phyloP scores from a whole-genome alignment of 2,329 filamentous ascomycete genomes.

The Fusarium tuaranense region DNA sequence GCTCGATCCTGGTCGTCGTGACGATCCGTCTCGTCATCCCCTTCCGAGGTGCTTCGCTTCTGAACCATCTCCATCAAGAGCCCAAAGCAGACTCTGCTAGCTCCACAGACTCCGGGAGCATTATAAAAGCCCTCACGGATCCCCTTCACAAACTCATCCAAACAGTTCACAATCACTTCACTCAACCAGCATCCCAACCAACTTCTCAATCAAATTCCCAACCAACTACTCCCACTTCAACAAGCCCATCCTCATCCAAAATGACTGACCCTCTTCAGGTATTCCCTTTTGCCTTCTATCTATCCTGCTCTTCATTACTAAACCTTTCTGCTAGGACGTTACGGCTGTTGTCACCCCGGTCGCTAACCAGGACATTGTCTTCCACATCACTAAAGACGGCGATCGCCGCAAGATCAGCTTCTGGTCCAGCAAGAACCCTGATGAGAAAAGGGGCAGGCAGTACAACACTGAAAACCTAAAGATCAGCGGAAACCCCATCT shows the following conservation, averaged over 20 bases:
- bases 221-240: not conserved
- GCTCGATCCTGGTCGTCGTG: not conserved
- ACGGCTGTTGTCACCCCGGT: not conserved
- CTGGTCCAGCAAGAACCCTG: not conserved
- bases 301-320: not conserved
- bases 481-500: not conserved
- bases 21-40: not conserved
- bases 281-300: not conserved
- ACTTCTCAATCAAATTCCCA: not conserved
- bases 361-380: not conserved
- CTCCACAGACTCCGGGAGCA: not conserved
- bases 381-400: not conserved
- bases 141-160: not conserved
- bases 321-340: not conserved
- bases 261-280: not conserved
- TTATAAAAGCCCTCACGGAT: not conserved
- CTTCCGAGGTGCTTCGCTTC: not conserved
- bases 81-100: not conserved
- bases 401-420: not conserved
- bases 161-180: constrained; percentile 3
- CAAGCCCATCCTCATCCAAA: not conserved
- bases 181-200: not conserved
- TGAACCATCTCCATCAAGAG: not conserved
- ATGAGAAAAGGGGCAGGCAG: not conserved
- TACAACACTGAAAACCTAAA: not conserved